Percentiles rank a stretch among this genome's conserved stretches.
phyloP scores from a whole-genome alignment of 768 basidiomycete genomes.

The Cystobasidium tubakii region DNA sequence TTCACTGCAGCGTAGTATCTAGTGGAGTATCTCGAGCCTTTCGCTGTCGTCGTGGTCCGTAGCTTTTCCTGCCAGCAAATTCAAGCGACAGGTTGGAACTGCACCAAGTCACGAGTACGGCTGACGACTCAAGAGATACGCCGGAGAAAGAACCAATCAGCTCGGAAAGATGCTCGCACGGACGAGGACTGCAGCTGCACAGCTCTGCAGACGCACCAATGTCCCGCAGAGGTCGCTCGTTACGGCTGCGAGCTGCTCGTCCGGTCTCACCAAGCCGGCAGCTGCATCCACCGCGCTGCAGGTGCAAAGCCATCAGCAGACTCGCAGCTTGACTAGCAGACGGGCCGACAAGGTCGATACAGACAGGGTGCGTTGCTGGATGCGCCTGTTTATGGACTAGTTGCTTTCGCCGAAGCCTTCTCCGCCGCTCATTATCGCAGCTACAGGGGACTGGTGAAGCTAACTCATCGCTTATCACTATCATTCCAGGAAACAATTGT shows the following conservation, averaged over 20 bases:
- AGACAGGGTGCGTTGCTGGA: conserved; percentile 23
- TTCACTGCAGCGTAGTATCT: neutral
- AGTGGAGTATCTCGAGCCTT: neutral
- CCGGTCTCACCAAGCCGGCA: neutral
- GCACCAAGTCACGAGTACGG: conserved; percentile 4
- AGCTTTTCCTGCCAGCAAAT: conserved; percentile 12
- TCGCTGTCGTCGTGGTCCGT: too few species aligned
- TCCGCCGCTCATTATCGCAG: neutral
- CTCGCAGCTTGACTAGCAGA: conserved; percentile 6
- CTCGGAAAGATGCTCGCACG: neutral
- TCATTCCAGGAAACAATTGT: conserved; percentile 82
- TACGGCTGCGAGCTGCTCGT: neutral
- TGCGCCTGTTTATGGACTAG: neutral
- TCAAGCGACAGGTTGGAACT: neutral
- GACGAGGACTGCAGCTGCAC: conserved; percentile 16
- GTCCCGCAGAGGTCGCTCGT: neutral
- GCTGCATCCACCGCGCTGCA: neutral
- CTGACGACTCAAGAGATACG: neutral
- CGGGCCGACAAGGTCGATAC: conserved; percentile 31
- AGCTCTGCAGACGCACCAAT: conserved; percentile 6
- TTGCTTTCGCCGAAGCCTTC: neutral
- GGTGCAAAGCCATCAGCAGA: conserved; percentile 9
- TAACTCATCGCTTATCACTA: neutral
- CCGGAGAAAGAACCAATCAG: neutral
- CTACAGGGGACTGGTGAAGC: neutral